Base-by-base conservation (phyloP, 352 stramenopile species). In the Phytophthora boehmeriae region DNA sequence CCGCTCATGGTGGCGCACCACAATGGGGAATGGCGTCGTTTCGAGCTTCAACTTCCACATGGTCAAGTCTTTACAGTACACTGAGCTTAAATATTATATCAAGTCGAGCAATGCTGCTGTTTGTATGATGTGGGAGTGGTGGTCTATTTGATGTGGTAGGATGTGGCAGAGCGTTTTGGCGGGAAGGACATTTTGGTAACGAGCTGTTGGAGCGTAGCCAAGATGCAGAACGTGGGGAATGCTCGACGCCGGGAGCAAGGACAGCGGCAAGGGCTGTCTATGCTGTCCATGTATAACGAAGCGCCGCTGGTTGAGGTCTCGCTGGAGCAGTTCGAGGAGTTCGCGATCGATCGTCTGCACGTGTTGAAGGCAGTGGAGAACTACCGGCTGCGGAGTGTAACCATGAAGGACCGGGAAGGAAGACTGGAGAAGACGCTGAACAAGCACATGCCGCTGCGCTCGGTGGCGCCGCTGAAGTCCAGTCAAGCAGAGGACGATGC, bases 291-390 rank as follows among this genome's bases (percentile, higher is more conserved):
- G 69, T 99, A 99, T 73, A 86, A 91, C 16, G 84, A 98, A 47
- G 83, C 96, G 53, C 97, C 97, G 17, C 75, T 88, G 39, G 85
- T 98, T 11, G 97, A 99, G 74, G 83, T 99, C 39, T 98, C 90
- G 62, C 74, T 99, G 32, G 97, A 99, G 68, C 93, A 99, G 66
- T 99, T 99, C 86, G 97, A 99, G 75, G 85, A 98, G 47, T 98
- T 98, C 72, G 96, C 97, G 4, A 95, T 99, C 46, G 95, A 99
- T 60, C 79, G 97, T 4, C 79, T 99, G 66, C 93, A 98, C 39
- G 78, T 91, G 64, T 76, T 94, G 20, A 97, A 95, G 59, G 81
- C 86, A 1, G 84, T 96, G 47, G 90, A 96, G 68, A 95, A 91
- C 59, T 92, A 90, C 57, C 89, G 87, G 1, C 57, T 96, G 52